phyloP scores from a whole-genome alignment of 1,139 yeast species.

The Chernovozyma aurita region DNA sequence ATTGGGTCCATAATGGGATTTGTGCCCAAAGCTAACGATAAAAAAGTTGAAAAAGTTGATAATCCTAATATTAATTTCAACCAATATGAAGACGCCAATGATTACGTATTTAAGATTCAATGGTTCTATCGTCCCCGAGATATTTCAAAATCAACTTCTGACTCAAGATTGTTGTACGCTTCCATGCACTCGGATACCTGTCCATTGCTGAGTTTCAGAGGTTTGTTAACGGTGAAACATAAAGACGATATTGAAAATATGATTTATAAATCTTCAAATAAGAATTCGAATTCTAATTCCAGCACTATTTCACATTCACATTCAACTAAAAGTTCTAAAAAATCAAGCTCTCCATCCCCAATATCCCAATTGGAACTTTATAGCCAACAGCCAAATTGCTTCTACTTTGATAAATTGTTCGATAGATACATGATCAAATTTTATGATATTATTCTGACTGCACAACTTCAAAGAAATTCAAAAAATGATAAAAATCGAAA shows the following conservation, averaged over 20 bases:
- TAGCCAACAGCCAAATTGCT: constrained; percentile 58
- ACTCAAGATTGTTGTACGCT: constrained; percentile 74
- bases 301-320: neutral
- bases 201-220: constrained; percentile 73
- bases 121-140: constrained; percentile 94
- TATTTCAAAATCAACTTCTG: constrained; percentile 61
- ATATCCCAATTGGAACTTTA: constrained; percentile 40
- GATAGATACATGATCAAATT: constrained; percentile 83
- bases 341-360: constrained; percentile 15
- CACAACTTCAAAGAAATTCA: constrained; percentile 47
- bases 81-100: constrained; percentile 30
- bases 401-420: constrained; percentile 82
- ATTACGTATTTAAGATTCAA: constrained; percentile 65
- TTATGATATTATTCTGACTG: constrained; percentile 59
- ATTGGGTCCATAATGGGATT: constrained; percentile 84
- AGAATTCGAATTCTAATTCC: too few relatives aligned
- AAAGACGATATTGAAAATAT: constrained; percentile 60
- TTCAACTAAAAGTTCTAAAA: constrained; percentile 5
- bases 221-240: constrained; percentile 67
- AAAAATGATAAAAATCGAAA: constrained; percentile 48
- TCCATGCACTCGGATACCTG: constrained; percentile 87
- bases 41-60: neutral
- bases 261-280: too few relatives aligned
- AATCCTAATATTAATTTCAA: neutral
- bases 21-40: constrained; percentile 17